Base-by-base conservation (phyloP, 202 grass and related monocot species). In the Musa balbisiana region DNA sequence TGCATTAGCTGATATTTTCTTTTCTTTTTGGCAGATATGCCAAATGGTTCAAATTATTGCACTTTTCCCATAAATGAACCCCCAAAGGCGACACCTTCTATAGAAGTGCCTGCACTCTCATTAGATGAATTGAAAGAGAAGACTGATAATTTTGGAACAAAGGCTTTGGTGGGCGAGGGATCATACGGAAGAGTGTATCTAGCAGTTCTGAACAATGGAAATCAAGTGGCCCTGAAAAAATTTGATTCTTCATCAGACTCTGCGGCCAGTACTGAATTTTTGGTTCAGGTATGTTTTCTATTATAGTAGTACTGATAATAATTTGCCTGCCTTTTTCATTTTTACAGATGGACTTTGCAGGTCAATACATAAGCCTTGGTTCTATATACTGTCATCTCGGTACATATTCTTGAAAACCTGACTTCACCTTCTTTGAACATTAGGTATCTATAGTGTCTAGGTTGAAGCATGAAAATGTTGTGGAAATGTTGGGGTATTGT, bases 111-210 rank as follows among this genome's bases (percentile, higher is more conserved):
- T 56, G 73, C 86, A 85, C 52, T 96, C 73, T 78, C 87, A 24
- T 85, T 96, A 80, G 83, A 84, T 51, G 92, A 96, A 75, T 60
- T 96, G 49, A 74, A 87, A 73, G 81, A 92, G 80, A 89, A 92
- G 64, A 96, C 92, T 19, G 85, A 96, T 67, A 83, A 96, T 78
- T 96, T 96, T 74, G 87, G 85, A 25, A 84, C 83, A 11, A 86
- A 78, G 20, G 26, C 92, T 80, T 89, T 96, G 76, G 83, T 96
- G 33, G 89, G 92, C 10, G 92, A 96, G 87, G 92, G 92, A 19
- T 96, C 92, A 77, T 92, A 92, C 55, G 92, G 89, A 62, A 91
- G 92, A 77, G 92, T 96, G 43, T 96, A 92, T 23, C 87, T 85
- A 25, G 92, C 81, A 64, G 66, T 84, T 51, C 76, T 96, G 84